A percentile compares a stretch with the other conserved stretches of the same genome.
phyloP scores from a whole-genome alignment of 2,329 filamentous ascomycete species.

The Botryotinia calthae region DNA sequence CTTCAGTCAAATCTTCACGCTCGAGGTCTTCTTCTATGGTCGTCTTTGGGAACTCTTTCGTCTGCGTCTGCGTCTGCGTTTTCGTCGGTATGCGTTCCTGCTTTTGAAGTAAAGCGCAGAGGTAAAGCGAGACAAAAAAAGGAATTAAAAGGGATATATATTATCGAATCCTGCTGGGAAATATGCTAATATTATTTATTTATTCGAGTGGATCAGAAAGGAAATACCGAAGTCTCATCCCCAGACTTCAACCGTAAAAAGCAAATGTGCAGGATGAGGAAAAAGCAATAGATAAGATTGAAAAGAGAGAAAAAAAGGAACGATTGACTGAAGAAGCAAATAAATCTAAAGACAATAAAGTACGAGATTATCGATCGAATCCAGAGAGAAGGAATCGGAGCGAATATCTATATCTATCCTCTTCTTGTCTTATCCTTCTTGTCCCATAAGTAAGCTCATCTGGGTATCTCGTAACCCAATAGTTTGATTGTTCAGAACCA shows the following conservation, averaged over 20 bases:
- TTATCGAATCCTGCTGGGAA: slow-evolving; percentile 4
- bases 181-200: slow-evolving; percentile 16
- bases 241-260: slow-evolving; percentile 10
- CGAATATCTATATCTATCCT: not conserved
- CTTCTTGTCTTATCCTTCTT: slow-evolving; percentile 5
- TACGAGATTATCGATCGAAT: not conserved
- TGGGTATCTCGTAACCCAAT: slow-evolving; percentile 2
- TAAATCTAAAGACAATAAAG: not conserved
- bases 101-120: not conserved
- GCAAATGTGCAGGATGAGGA: slow-evolving; percentile 1
- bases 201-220: slow-evolving; percentile 20
- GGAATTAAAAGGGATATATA: slow-evolving; percentile 7
- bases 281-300: not conserved
- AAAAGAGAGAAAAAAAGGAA: not conserved
- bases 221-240: slow-evolving; percentile 12
- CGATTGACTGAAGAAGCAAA: not conserved
- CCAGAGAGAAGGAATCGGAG: not conserved
- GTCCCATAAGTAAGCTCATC: slow-evolving; percentile 2
- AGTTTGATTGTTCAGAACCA: not conserved
- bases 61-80: too few species aligned
- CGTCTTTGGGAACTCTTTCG: not conserved
- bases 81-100: not conserved
- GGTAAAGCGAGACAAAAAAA: not conserved
- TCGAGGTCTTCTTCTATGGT: not conserved
- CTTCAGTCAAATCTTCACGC: not conserved